phyloP scores from a whole-genome alignment of 2,329 filamentous ascomycete species.

The Volutella citrinella region DNA sequence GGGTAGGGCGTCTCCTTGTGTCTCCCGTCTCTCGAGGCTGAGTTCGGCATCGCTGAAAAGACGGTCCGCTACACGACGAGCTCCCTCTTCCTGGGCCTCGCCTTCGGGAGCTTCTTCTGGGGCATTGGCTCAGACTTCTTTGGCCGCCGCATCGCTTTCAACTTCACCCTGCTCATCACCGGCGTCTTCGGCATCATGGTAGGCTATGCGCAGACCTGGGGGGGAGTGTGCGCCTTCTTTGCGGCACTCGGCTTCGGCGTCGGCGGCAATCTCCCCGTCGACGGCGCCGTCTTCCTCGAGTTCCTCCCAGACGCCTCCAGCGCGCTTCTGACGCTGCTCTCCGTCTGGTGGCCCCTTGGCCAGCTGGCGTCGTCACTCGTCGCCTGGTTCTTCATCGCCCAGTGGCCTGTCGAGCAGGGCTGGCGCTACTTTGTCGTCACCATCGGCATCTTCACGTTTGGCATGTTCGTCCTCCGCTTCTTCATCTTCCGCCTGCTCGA shows the following conservation, averaged over 20 bases:
- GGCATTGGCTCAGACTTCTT: constrained; percentile 75
- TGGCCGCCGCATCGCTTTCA: constrained; percentile 78
- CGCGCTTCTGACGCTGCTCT: constrained; percentile 73
- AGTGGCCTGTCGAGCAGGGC: constrained; percentile 65
- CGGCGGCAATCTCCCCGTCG: constrained; percentile 74
- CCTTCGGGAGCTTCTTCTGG: constrained; percentile 77
- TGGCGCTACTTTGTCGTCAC: constrained; percentile 74
- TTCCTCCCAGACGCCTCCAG: constrained; percentile 75
- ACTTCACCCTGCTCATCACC: constrained; percentile 72
- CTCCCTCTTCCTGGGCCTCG: constrained; percentile 72
- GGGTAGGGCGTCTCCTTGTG: constrained; percentile 70
- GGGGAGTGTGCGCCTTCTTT: constrained; percentile 57
- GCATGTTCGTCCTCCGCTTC: constrained; percentile 77
- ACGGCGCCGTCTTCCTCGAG: constrained; percentile 79
- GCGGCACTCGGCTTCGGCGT: constrained; percentile 65
- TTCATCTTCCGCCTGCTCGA: constrained; percentile 80
- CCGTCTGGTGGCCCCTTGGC: constrained; percentile 83
- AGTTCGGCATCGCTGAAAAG: constrained; percentile 69
- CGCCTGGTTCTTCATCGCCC: constrained; percentile 74
- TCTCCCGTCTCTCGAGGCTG: constrained; percentile 68
- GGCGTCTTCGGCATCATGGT: constrained; percentile 70
- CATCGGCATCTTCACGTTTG: constrained; percentile 69
- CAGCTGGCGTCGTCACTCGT: constrained; percentile 70
- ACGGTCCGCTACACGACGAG: constrained; percentile 78
- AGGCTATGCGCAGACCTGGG: constrained; percentile 67